A percentile compares a stretch with the other conserved stretches of the same genome.
These are phyloP conservation scores for Penicillium sp. DNA, from an alignment of 2,329 filamentous ascomycete genomes.

Conservation along the genomic window DNA sequence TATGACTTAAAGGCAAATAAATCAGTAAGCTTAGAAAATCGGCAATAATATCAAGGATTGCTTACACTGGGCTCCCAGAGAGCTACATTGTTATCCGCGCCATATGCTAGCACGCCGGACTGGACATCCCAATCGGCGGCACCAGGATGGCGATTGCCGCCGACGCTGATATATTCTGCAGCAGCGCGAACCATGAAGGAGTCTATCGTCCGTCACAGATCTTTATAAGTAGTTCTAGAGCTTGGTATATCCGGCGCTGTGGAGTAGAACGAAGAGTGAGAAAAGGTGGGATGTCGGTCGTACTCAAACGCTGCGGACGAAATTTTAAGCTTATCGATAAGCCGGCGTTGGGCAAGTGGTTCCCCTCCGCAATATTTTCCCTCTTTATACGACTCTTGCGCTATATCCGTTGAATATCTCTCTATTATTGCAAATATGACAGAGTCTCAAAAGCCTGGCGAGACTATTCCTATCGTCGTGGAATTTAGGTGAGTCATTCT, in stretches of 20 bases:
- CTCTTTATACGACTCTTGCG: not conserved
- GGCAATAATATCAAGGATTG: not conserved
- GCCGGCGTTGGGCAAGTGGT: constrained; percentile 9
- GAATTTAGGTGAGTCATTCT: constrained; percentile 63
- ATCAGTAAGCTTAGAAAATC: not conserved
- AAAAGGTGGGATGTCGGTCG: not conserved
- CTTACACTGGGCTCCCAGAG: constrained; percentile 78
- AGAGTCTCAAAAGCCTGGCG: not conserved
- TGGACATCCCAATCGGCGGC: constrained; percentile 81
- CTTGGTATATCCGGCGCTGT: not conserved
- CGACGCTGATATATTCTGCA: constrained; percentile 63
- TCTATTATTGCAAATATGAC: constrained; percentile 8
- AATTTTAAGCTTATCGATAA: constrained; percentile 39
- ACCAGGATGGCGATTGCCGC: constrained; percentile 84
- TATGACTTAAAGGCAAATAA: constrained; percentile 22
- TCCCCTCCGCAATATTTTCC: constrained; percentile 10
- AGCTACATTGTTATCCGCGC: constrained; percentile 82
- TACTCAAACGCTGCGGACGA: constrained; percentile 6
- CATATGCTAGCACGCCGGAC: constrained; percentile 74
- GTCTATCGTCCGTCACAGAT: not conserved
- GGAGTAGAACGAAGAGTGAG: not conserved
- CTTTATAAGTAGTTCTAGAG: constrained; percentile 9
- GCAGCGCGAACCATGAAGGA: constrained; percentile 35
- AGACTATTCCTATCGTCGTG: constrained; percentile 58
- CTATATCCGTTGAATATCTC: too few relatives aligned